Conservation (phyloP, 2,329 filamentous ascomycete species). For the Paecilomyces sp. region DNA sequence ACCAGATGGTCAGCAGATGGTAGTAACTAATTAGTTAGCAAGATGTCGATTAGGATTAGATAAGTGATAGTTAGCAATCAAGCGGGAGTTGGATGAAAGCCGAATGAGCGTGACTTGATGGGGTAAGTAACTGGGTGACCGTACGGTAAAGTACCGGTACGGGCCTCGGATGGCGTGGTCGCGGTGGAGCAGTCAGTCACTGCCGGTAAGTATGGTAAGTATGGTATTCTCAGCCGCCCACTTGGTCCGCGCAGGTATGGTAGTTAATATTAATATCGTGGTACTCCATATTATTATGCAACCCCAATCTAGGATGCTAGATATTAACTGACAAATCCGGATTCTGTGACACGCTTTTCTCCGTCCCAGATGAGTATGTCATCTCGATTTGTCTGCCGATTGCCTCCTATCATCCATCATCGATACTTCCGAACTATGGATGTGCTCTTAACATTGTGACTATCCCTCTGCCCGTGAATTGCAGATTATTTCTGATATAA, state of each 20-base stretch:
- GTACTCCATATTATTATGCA: background rate
- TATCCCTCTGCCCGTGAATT: no score
- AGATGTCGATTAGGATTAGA: slow-evolving; percentile 2
- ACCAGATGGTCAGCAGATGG: background rate
- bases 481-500: no score
- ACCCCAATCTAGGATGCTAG: background rate
- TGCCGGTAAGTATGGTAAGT: no score
- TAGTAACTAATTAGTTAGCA: background rate
- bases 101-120: background rate
- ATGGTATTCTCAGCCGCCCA: no score
- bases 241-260: no score
- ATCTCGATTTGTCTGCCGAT: background rate
- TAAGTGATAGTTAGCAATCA: background rate
- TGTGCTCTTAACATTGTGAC: background rate
- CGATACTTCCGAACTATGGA: background rate
- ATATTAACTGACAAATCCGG: background rate
- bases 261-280: background rate
- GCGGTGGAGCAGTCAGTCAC: background rate
- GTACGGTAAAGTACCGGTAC: background rate
- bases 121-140: background rate
- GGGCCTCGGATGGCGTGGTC: background rate
- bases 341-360: background rate
- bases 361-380: background rate
- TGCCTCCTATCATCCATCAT: background rate
- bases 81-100: background rate